Conservation (phyloP, 2,329 filamentous ascomycete species). For the Fusarium piperis region DNA sequence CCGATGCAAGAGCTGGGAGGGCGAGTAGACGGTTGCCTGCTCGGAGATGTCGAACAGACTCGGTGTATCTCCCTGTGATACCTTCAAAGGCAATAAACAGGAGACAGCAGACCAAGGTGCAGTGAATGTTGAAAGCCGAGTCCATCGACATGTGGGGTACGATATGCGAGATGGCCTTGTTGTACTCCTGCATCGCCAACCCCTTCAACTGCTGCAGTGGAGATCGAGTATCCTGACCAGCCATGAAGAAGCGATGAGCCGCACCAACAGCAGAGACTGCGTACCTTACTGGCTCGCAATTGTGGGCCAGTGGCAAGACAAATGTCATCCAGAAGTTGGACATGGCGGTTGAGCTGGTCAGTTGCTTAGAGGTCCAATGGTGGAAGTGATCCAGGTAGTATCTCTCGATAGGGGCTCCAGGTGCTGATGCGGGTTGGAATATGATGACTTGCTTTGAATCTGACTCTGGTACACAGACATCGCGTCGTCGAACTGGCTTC, state of each 20-base stretch:
- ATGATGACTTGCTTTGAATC: neutral
- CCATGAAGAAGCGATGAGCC: slow-evolving; percentile 27
- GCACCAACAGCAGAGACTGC: slow-evolving; percentile 31
- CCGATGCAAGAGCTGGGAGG: neutral
- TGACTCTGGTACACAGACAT: neutral
- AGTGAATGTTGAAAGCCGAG: slow-evolving; percentile 21
- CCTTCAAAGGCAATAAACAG: slow-evolving; percentile 38
- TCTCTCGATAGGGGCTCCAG: slow-evolving; percentile 18
- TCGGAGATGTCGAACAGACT: slow-evolving; percentile 32
- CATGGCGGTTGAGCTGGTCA: slow-evolving; percentile 10
- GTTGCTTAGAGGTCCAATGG: slow-evolving; percentile 28
- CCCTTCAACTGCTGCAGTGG: slow-evolving; percentile 27
- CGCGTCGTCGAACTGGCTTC: neutral
- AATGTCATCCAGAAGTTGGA: slow-evolving; percentile 26
- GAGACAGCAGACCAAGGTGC: slow-evolving; percentile 33
- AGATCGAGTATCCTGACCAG: slow-evolving; percentile 18
- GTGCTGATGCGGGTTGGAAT: slow-evolving; percentile 1
- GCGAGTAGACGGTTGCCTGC: slow-evolving; percentile 24
- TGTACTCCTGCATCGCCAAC: slow-evolving; percentile 34
- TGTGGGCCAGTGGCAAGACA: slow-evolving; percentile 27
- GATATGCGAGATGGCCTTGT: slow-evolving; percentile 32
- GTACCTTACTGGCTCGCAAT: slow-evolving; percentile 16
- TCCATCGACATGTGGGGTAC: slow-evolving; percentile 25
- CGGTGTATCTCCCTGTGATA: slow-evolving; percentile 33
- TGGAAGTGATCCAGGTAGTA: slow-evolving; percentile 34